Conservation (phyloP, 257 asterid species). For the Primulina huaijiensis region DNA sequence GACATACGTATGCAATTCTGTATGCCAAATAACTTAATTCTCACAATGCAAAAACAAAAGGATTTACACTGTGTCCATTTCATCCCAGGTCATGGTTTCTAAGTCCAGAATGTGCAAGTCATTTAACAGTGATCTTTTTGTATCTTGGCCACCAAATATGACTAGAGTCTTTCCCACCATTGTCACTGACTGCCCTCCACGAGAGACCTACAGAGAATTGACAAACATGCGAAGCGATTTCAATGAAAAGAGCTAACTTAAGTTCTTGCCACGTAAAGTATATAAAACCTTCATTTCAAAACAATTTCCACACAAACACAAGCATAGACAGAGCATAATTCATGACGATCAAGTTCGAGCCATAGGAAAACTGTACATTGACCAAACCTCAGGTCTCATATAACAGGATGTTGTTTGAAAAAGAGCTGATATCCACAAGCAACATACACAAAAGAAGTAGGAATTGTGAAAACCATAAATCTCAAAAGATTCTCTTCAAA, state of each 20-base stretch:
- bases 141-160: constrained; percentile 96
- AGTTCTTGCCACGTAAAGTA: background rate
- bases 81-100: constrained; percentile 99
- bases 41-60: constrained; percentile 18
- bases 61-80: constrained; percentile 82
- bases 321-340: constrained; percentile 15
- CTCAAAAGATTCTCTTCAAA: constrained; percentile 15
- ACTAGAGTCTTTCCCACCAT: constrained; percentile 76
- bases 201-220: constrained; percentile 56
- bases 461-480: constrained; percentile 12
- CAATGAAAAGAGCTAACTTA: background rate
- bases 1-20: constrained; percentile 19
- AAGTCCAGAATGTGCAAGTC: constrained; percentile 96
- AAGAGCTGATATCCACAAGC: constrained; percentile 26
- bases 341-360: constrained; percentile 11
- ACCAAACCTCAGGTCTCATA: constrained; percentile 4
- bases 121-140: constrained; percentile 82
- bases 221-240: background rate
- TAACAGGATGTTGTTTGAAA: constrained; percentile 12
- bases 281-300: background rate
- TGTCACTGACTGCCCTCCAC: constrained; percentile 95
- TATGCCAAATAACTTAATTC: constrained; percentile 20
- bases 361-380: constrained; percentile 8
- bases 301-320: constrained; percentile 12
- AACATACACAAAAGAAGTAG: constrained; percentile 6